A percentile compares a stretch with the other conserved stretches of the same genome.
These are phyloP conservation scores for Talaromyces sp. DNA, from an alignment of 2,329 filamentous ascomycete species.

Conservation along the genomic window DNA sequence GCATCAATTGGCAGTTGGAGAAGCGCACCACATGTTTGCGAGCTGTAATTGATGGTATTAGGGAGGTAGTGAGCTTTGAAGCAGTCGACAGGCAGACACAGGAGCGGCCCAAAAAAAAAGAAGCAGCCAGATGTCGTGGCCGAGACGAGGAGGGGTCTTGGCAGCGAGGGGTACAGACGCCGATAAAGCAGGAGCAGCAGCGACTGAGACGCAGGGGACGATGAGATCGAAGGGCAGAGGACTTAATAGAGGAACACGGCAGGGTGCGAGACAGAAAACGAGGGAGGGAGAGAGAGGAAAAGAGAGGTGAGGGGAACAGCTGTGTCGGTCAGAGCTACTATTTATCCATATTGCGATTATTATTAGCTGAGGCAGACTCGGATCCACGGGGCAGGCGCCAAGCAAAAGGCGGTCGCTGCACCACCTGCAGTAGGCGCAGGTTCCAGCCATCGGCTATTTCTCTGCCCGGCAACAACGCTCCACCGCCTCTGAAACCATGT, in stretches of 20 bases:
- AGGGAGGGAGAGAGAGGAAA: neutral
- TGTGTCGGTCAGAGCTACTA: neutral
- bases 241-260: neutral
- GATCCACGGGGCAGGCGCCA: neutral
- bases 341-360: neutral
- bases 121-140: neutral
- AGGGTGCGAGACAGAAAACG: neutral
- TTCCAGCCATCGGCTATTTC: slow-evolving; percentile 1
- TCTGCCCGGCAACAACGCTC: slow-evolving; percentile 1
- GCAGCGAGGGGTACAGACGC: neutral
- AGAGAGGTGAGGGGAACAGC: neutral
- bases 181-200: neutral
- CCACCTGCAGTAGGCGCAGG: slow-evolving; percentile 6
- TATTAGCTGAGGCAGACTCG: neutral
- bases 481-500: slow-evolving; percentile 11
- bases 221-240: neutral
- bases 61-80: neutral
- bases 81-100: neutral
- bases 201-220: neutral
- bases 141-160: neutral
- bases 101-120: neutral
- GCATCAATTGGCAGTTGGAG: neutral
- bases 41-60: slow-evolving; percentile 1
- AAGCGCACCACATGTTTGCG: slow-evolving; percentile 32
- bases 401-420: neutral